Base-by-base conservation (phyloP, 2,329 filamentous ascomycete species). In the Ramularia collo-cygni region DNA sequence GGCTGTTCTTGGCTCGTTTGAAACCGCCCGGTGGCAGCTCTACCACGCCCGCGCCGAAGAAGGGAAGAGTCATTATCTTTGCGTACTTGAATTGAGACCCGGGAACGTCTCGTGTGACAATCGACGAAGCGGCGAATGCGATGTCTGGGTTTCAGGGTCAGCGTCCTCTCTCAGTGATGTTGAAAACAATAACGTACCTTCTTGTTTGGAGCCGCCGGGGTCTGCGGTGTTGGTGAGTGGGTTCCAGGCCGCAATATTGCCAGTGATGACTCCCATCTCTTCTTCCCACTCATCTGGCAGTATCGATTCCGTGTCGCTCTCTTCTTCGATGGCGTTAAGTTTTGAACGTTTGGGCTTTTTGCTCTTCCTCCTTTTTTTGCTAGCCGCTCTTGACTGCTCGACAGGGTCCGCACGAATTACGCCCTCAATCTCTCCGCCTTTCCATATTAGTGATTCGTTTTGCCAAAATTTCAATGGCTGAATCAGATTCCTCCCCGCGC, bases 1-100 rank as follows among this genome's bases (percentile, higher is more conserved):
- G 76, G 26, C 85, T 84, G 64, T 95, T 96, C 72, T 96, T 96
- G 35, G 82, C 77, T 52, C 81, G 79, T 70, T 98, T 98, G 58
- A 84, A 78, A 21, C 85, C 79, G 2, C 83, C 82, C 0, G 86
- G 81, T 4, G 87, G 85, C 36, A 98, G 69, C 55, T 96, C 90
- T 27, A 98, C 85, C 37, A 96, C 76, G 12, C 92, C 92, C 8
- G 84, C 83, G 24, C 88, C 89, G 62, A 96, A 86, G 63, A 95
- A 96, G 0, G 83, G 79, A 46, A 85, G 71, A 18, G 80, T 85
- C 42, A 93, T 75, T 45, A 90, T 83, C 68, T 95, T 96, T 24
- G 85, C 85, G 59, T 94, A 96, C 41, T 78, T 77, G 71, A 96
- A 96, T 3, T 78, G 79, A 13, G 82, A 81, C 56, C 73, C 72